These are phyloP conservation scores for Pyricularia pennisetigena DNA, from an alignment of 2,329 filamentous ascomycete genomes.

Conservation along the genomic window DNA sequence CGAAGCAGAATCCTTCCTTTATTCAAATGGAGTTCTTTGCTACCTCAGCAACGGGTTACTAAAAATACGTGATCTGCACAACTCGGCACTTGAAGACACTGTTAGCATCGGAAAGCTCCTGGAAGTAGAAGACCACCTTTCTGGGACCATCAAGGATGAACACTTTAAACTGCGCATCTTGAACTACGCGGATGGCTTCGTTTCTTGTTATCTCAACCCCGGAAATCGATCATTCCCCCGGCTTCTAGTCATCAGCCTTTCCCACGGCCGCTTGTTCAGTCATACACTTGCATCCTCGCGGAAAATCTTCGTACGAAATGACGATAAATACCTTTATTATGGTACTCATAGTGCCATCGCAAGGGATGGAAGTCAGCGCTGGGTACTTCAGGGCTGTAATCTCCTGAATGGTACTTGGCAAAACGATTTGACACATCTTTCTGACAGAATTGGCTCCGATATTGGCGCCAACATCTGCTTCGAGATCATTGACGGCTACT, in stretches of 20 bases:
- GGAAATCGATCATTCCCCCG: conserved; percentile 22
- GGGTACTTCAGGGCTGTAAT: conserved; percentile 48
- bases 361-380: conserved; percentile 47
- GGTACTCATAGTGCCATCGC: conserved; percentile 50
- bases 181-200: conserved; percentile 45
- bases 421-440: conserved; percentile 31
- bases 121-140: conserved; percentile 21
- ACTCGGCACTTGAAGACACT: conserved; percentile 40
- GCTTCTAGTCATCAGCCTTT: conserved; percentile 41
- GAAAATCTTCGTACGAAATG: conserved; percentile 60
- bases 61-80: conserved; percentile 48
- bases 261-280: conserved; percentile 28
- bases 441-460: conserved; percentile 51
- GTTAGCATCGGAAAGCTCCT: conserved; percentile 39
- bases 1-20: conserved; percentile 50
- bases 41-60: conserved; percentile 44
- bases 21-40: conserved; percentile 53
- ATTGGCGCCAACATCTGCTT: conserved; percentile 62
- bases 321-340: conserved; percentile 49
- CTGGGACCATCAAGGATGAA: too few species aligned
- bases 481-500: conserved; percentile 53
- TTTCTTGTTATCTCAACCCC: conserved; percentile 45
- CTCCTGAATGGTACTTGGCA: conserved; percentile 17
- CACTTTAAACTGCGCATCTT: conserved; percentile 18
- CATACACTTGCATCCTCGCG: conserved; percentile 32